Conservation (phyloP, 805 yeast genomes). For the Kazachstania bromeliacearum region DNA sequence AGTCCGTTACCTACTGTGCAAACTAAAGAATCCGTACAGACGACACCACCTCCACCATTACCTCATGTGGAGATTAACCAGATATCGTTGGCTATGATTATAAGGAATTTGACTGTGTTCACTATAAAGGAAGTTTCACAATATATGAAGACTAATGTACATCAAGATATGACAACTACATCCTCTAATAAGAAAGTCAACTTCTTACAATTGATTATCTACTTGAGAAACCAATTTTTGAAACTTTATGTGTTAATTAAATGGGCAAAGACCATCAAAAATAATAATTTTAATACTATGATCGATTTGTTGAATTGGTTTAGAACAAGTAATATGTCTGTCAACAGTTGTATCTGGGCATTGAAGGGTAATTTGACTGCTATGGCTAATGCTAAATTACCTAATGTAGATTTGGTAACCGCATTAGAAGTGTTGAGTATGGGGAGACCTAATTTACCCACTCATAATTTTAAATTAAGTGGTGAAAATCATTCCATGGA, state of each 20-base stretch:
- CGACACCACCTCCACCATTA: conserved; percentile 16
- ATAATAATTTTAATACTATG: conserved; percentile 59
- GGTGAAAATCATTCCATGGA: conserved; percentile 14
- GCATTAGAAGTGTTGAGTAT: conserved; percentile 74
- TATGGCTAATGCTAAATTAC: conserved; percentile 80
- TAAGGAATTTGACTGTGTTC: conserved; percentile 26
- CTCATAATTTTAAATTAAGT: conserved; percentile 44
- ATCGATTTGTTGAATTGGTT: conserved; percentile 88
- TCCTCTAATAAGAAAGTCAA: conserved; percentile 50
- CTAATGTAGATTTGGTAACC: conserved; percentile 83
- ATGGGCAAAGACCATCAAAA: conserved; percentile 63
- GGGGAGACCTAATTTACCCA: conserved; percentile 68
- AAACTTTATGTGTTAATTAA: conserved; percentile 77
- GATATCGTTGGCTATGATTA: conserved; percentile 24
- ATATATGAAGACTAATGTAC: conserved; percentile 26
- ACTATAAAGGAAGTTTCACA: conserved; percentile 28
- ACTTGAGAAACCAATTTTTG: conserved; percentile 72
- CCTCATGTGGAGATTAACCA: conserved; percentile 32
- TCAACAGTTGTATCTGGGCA: conserved; percentile 52
- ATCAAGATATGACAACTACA: conserved; percentile 10
- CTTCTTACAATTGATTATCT: conserved; percentile 59
- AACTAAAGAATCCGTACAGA: not conserved
- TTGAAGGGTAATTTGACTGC: conserved; percentile 50
- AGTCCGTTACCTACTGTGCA: conserved; percentile 3
- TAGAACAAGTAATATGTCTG: conserved; percentile 65